Evolutionary conservation across 441 rosid genomes (phyloP).

Genomic region (Gossypium lobatum): DNA sequence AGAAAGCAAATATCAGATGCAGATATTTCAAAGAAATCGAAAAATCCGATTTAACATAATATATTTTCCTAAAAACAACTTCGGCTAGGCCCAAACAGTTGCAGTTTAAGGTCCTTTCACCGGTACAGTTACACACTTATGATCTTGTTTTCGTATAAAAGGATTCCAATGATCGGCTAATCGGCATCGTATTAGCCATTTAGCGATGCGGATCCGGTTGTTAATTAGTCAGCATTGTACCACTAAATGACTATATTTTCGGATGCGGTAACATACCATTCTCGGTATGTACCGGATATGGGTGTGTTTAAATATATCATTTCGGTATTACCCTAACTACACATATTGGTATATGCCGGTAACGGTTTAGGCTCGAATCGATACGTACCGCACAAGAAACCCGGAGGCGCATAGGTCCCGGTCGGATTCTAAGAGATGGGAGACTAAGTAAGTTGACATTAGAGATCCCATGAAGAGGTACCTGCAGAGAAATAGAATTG

Average conservation of each 20-base stretch:
- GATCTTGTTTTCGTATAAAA: not conserved
- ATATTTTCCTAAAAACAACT: not conserved
- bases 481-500: constrained; percentile 21
- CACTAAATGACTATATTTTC: not conserved
- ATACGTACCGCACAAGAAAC: constrained; percentile 43
- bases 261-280: not conserved
- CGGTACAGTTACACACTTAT: not conserved
- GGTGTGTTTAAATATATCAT: not conserved
- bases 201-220: not conserved
- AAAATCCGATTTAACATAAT: too few relatives aligned
- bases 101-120: not conserved
- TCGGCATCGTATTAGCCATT: not conserved
- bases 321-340: not conserved
- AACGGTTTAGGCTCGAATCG: not conserved
- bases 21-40: not conserved
- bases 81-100: not conserved
- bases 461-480: constrained; percentile 26
- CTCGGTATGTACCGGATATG: not conserved
- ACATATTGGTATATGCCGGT: not conserved
- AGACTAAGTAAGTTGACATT: constrained; percentile 34
- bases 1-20: not conserved
- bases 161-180: not conserved
- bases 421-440: constrained; percentile 43
- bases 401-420: constrained; percentile 26
- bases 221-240: not conserved